phyloP scores from a whole-genome alignment of 1,139 yeast genomes.

The Candida anutae region DNA sequence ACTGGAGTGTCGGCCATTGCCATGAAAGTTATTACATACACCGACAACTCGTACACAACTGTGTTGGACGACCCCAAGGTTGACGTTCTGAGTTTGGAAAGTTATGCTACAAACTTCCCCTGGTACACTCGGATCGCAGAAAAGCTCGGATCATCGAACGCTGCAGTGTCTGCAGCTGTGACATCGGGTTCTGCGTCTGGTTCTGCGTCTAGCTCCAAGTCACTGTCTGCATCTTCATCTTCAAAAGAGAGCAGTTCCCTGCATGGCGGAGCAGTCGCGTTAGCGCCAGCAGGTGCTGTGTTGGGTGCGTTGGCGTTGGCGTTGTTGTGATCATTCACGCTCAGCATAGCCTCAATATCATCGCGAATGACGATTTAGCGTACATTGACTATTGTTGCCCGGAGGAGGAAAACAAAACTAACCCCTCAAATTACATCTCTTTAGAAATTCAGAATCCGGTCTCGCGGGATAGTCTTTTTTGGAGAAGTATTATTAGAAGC shows the following conservation, averaged over 20 bases:
- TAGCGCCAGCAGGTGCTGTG: conserved; percentile 28
- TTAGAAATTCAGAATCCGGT: too few species aligned
- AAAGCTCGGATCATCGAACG: conserved; percentile 8
- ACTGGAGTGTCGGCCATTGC: conserved; percentile 30
- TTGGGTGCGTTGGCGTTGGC: conserved; percentile 31
- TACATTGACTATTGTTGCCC: too few species aligned
- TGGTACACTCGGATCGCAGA: conserved; percentile 32
- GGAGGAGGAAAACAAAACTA: too few species aligned
- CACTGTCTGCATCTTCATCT: conserved; percentile 4
- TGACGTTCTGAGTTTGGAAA: conserved; percentile 18
- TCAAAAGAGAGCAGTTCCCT: conserved; percentile 3
- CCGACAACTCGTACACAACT: conserved; percentile 34
- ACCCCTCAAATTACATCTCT: too few species aligned
- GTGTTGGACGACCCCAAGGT: conserved; percentile 19
- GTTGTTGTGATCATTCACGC: too few species aligned
- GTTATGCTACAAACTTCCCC: conserved; percentile 34
- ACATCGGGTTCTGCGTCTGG: conserved; percentile 3
- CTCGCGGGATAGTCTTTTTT: too few species aligned
- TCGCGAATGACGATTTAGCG: too few species aligned
- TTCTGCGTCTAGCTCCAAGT: conserved; percentile 3
- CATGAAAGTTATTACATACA: conserved; percentile 29
- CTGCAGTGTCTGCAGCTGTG: conserved; percentile 3
- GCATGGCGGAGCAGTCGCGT: conserved; percentile 9
- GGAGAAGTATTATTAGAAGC: too few species aligned
- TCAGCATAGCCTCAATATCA: too few species aligned